These are phyloP conservation scores for Calonectria pauciramosa DNA, from an alignment of 2,329 filamentous ascomycete genomes.

Conservation along the genomic window DNA sequence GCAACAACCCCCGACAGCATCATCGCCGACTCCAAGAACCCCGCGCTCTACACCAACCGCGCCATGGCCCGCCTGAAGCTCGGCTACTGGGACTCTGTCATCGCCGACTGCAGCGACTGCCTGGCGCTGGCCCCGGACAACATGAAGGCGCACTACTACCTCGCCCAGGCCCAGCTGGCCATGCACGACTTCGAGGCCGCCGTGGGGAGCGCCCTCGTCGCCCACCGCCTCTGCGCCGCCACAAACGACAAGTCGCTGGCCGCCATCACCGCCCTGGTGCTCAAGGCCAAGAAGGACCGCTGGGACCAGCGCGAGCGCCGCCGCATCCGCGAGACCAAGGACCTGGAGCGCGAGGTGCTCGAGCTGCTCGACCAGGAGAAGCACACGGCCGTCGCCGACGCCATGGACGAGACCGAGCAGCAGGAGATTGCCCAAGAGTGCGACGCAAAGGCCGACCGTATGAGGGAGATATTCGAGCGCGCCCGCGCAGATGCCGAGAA, in stretches of 20 bases:
- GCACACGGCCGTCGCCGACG: slow-evolving; percentile 55
- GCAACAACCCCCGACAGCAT: slow-evolving; percentile 65
- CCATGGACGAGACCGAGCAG: slow-evolving; percentile 62
- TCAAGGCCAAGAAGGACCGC: slow-evolving; percentile 85
- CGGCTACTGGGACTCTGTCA: slow-evolving; percentile 78
- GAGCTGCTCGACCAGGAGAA: slow-evolving; percentile 63
- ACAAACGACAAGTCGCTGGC: slow-evolving; percentile 76
- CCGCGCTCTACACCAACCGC: slow-evolving; percentile 89
- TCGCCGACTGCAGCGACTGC: slow-evolving; percentile 82
- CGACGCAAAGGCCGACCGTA: slow-evolving; percentile 58
- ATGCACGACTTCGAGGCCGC: slow-evolving; percentile 77
- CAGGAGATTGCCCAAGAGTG: slow-evolving; percentile 63
- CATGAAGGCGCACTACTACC: slow-evolving; percentile 88
- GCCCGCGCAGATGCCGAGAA: slow-evolving; percentile 60
- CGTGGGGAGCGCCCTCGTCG: slow-evolving; percentile 75
- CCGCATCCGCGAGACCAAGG: slow-evolving; percentile 67
- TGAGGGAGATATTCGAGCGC: slow-evolving; percentile 66
- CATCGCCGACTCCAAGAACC: slow-evolving; percentile 81
- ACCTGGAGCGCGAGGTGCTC: slow-evolving; percentile 73
- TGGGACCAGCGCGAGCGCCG: slow-evolving; percentile 83
- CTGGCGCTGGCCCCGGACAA: slow-evolving; percentile 74
- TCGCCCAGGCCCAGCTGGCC: slow-evolving; percentile 86
- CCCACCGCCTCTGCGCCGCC: slow-evolving; percentile 78
- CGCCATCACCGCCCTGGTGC: slow-evolving; percentile 79
- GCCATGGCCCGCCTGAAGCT: slow-evolving; percentile 86